phyloP scores from a whole-genome alignment of 2,329 filamentous ascomycete species.

The Beauveria varroae region DNA sequence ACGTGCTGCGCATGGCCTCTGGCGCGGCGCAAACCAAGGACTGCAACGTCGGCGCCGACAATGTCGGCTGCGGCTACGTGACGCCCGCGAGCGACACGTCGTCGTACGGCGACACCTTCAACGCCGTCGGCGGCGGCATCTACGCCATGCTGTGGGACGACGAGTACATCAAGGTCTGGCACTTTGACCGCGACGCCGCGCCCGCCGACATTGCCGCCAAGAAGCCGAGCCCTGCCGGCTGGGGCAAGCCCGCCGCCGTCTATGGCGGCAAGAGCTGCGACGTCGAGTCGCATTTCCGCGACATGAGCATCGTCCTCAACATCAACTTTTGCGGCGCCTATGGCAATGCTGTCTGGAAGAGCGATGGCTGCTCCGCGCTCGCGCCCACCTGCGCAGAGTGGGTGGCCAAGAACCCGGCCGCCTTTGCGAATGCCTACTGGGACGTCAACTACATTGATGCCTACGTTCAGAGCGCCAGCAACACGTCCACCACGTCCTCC shows the following conservation, averaged over 20 bases:
- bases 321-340: conserved; percentile 68
- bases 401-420: conserved; percentile 37
- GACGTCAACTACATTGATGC: conserved; percentile 48
- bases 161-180: conserved; percentile 64
- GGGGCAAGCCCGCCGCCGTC: conserved; percentile 61
- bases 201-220: conserved; percentile 56
- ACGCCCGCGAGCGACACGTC: conserved; percentile 32
- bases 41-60: conserved; percentile 28
- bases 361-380: conserved; percentile 1
- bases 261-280: conserved; percentile 62
- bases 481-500: not conserved
- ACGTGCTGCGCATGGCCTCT: conserved; percentile 6
- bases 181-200: conserved; percentile 59
- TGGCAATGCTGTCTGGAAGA: conserved; percentile 39
- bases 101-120: conserved; percentile 58
- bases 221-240: conserved; percentile 54
- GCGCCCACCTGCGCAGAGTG: conserved; percentile 32
- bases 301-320: conserved; percentile 66
- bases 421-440: conserved; percentile 38
- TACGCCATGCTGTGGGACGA: conserved; percentile 67
- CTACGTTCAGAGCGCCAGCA: conserved; percentile 22
- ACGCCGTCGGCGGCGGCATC: conserved; percentile 56
- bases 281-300: conserved; percentile 55
- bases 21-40: conserved; percentile 18
- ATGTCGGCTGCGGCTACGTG: conserved; percentile 39